These are phyloP conservation scores for Myxozyma neglecta DNA, from an alignment of 805 yeast genomes.

Conservation along the genomic window DNA sequence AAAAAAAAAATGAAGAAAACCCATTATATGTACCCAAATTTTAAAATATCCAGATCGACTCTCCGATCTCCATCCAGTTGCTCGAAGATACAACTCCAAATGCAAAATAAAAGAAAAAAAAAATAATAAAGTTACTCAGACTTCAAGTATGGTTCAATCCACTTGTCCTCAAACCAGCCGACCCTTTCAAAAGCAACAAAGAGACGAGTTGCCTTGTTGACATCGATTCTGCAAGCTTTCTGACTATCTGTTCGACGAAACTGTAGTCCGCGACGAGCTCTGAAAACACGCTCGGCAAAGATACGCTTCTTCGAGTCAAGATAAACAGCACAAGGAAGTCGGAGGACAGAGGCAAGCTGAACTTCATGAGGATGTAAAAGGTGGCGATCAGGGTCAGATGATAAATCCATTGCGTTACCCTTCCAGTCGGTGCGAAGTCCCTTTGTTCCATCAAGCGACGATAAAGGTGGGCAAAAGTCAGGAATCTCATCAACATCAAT, in stretches of 20 bases:
- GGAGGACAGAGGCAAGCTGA: slow-evolving; percentile 77
- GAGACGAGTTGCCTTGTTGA: slow-evolving; percentile 88
- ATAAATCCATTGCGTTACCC: slow-evolving; percentile 93
- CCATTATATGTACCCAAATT: not conserved
- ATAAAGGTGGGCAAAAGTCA: slow-evolving; percentile 34
- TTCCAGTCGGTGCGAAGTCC: slow-evolving; percentile 91
- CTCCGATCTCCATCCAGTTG: not conserved
- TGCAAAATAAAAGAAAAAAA: not conserved
- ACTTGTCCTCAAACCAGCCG: slow-evolving; percentile 80
- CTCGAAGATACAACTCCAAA: slow-evolving; percentile 1
- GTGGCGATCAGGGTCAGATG: slow-evolving; percentile 67
- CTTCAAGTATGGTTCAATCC: slow-evolving; percentile 13
- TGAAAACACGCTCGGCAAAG: slow-evolving; percentile 82
- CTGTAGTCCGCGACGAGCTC: slow-evolving; percentile 63
- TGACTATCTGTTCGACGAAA: slow-evolving; percentile 97
- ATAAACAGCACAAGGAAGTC: slow-evolving; percentile 85
- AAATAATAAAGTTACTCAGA: not conserved
- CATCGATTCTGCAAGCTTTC: slow-evolving; percentile 96
- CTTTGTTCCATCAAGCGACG: slow-evolving; percentile 37
- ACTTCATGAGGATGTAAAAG: slow-evolving; percentile 91
- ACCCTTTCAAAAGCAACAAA: slow-evolving; percentile 88
- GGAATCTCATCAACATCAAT: slow-evolving; percentile 38
- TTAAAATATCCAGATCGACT: not conserved
- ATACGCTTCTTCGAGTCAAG: slow-evolving; percentile 75
- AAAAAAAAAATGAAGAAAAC: not conserved